Base-by-base conservation (phyloP, 2,329 filamentous ascomycete species). In the Aspergillus floridensis region DNA sequence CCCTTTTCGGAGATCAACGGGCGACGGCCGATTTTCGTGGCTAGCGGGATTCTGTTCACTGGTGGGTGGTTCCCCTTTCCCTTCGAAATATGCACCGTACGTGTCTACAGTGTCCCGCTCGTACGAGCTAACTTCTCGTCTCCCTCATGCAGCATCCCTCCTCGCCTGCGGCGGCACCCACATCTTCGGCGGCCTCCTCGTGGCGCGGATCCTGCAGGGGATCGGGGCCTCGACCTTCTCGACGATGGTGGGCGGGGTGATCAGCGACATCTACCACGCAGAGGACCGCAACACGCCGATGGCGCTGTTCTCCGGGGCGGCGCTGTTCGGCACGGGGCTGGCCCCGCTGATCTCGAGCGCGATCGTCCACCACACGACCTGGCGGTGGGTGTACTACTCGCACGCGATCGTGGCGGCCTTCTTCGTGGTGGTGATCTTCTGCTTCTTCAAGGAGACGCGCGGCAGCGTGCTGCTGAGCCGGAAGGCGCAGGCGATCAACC, bases 1-100 rank as follows among this genome's bases (percentile, higher is more conserved):
- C 93, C 93, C 0, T 88, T 96, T 65, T 92, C 88, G 0, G 93
- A 97, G 76, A 88, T 96, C 71, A 92, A 95, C 74, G 93, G 93
- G 3, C 86, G 93, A 2, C 87, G 91, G 57, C 91, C 92, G 0
- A 90, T 96, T 35, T 95, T 96, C 68, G 81, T 93, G 24, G 80
- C 81, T 1, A 88, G 90, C 8, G 92, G 92, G 0, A 70, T 89
- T 16, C 70, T 96, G 1, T 95, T 89, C 68, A 84, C 91, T 5
- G 72, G 76, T 75, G 26, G 8, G 66, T 56, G 71, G 59, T 22
- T 24, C 54, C 11, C 2, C 8, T 19, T 46, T 32, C 26, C 26
- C 7, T 29, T 1, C 7, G 26, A 2, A 7, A 35, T 14, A 14
- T 35, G 4, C 32, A 1, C 32, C 14, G 10, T 12, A 14, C n/a